Evolutionary conservation across 805 yeast species (phyloP), one percentile per base, ranked within the genome.

Genomic region (Wickerhamomyces rabaulensis): DNA sequence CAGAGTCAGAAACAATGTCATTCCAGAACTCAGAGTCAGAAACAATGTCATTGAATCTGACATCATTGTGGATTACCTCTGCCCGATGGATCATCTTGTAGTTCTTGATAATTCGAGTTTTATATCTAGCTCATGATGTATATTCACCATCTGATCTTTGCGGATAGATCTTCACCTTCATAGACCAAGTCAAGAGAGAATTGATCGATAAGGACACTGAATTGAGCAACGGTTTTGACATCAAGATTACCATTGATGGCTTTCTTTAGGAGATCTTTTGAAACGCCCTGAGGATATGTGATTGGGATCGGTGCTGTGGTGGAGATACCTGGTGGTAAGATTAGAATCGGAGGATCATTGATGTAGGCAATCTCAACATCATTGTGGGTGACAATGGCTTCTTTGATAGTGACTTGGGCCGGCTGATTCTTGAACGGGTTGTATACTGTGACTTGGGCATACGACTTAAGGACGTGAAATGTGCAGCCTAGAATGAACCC

Each of bases 361-460:
- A 79, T 57, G 44, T 67, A 68, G 1, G 82, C 85, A 41, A 80
- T 57, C 2, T 66, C 61, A 5, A 68, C 63, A 4, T 70, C 80
- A 40, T 76, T 70, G 50, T 72, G 71, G 1, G 65, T 64, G 0
- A 84, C 85, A 43, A 66, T 68, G 1, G 78, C 83, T 35, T 68
- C 68, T 17, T 66, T 48, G 17, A 81, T 62, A 9, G 63, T 63
- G 13, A 77, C 61, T n/a, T 62, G 54, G 1, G 76, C 61, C 15
- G 69, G 74, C n/a, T 68, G 58, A 53, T 81, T 79, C 5, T 51
- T 46, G 1, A 81, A 53, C 1, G 87, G 87, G 52, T 81, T 81
- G 60, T 58, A 77, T 0, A 80, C 65, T 0, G 74, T 71, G 46
- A 81, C 56, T 52, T 79, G 83, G 6, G 79, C 68, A 40, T 79